Conservation (phyloP, 2,329 filamentous ascomycete species). For the Aspergillus sp. region DNA sequence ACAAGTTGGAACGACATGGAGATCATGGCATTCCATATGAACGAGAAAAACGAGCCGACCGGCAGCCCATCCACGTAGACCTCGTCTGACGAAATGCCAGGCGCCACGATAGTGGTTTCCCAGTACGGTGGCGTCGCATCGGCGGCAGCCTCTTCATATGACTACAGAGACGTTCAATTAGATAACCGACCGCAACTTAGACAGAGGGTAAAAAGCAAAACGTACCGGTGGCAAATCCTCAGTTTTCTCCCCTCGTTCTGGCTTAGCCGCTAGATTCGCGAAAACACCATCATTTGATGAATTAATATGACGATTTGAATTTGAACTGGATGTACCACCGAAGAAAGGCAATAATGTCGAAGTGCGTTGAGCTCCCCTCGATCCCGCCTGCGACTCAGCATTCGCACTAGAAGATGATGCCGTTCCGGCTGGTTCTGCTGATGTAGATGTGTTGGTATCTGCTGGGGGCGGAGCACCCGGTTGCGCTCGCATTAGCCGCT, state of each 20-base stretch:
- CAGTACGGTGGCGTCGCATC: constrained; percentile 96
- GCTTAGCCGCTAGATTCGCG: constrained; percentile 89
- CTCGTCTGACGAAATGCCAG: constrained; percentile 87
- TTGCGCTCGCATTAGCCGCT: constrained; percentile 76
- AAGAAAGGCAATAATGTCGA: constrained; percentile 58
- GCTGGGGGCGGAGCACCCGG: constrained; percentile 32
- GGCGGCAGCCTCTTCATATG: constrained; percentile 96
- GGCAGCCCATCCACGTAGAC: constrained; percentile 97
- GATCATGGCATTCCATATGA: constrained; percentile 82
- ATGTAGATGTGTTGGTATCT: constrained; percentile 25
- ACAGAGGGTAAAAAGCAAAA: constrained; percentile 23
- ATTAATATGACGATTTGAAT: constrained; percentile 58
- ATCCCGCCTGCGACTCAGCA: constrained; percentile 13
- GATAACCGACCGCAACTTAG: background rate
- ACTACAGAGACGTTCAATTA: constrained; percentile 56
- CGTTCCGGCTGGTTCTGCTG: constrained; percentile 9
- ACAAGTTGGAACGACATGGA: constrained; percentile 96
- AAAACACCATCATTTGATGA: constrained; percentile 93
- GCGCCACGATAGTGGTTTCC: constrained; percentile 97
- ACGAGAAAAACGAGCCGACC: constrained; percentile 80
- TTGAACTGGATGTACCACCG: constrained; percentile 35
- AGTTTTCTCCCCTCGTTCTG: constrained; percentile 74
- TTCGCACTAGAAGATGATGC: constrained; percentile 29
- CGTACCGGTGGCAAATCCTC: constrained; percentile 93
- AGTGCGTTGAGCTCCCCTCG: constrained; percentile 42